Percentiles rank a stretch among this genome's conserved stretches.
phyloP scores from a whole-genome alignment of 352 stramenopile genomes.

The Pythium vanterpoolii region DNA sequence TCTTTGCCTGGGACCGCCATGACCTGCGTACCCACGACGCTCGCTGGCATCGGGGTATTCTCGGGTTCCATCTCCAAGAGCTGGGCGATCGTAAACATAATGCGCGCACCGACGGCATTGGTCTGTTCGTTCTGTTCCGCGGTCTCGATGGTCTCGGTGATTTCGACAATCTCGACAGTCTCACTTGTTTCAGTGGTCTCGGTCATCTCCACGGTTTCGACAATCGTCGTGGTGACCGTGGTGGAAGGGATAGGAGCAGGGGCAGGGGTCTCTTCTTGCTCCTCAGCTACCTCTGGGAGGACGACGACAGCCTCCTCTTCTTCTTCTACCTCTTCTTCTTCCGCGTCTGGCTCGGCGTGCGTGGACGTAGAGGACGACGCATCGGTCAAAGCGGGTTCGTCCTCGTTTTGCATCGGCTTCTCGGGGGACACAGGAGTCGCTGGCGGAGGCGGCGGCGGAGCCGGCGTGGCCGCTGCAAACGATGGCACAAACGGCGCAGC shows the following conservation, averaged over 20 bases:
- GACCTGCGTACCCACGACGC: constrained; percentile 49
- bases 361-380: constrained; percentile 27
- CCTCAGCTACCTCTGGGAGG: not conserved
- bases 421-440: constrained; percentile 3
- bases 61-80: constrained; percentile 70
- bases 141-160: constrained; percentile 13
- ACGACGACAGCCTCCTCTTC: constrained; percentile 1
- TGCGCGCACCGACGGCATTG: constrained; percentile 39
- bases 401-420: constrained; percentile 5
- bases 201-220: not conserved
- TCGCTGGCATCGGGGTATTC: constrained; percentile 42
- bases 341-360: constrained; percentile 30
- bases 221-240: not conserved
- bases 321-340: constrained; percentile 33
- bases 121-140: constrained; percentile 32
- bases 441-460: constrained; percentile 16
- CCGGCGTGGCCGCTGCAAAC: constrained; percentile 17
- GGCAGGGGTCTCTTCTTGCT: not conserved
- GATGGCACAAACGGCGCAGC: constrained; percentile 29
- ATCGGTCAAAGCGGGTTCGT: constrained; percentile 23
- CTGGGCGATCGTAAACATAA: constrained; percentile 77
- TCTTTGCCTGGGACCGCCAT: constrained; percentile 52
- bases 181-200: not conserved
- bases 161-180: not conserved
- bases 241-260: not conserved